phyloP scores from a whole-genome alignment of 352 stramenopile species.

The Phytopythium chamaehyphon region DNA sequence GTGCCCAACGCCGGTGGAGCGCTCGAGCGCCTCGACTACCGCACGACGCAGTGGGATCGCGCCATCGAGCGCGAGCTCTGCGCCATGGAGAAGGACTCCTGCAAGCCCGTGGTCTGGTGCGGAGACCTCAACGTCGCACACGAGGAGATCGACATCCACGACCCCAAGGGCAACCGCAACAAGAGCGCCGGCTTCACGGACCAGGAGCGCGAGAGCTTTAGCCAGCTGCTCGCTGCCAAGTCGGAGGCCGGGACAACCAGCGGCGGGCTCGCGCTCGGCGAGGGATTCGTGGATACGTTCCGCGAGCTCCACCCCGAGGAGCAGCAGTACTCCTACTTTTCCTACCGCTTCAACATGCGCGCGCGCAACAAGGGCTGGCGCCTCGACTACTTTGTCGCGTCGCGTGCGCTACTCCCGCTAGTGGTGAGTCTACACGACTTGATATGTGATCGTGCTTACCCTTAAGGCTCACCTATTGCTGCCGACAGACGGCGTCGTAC shows the following conservation, averaged over 20 bases:
- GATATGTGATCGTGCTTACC: conserved; percentile 2
- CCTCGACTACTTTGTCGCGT: conserved; percentile 83
- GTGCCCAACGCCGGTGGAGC: conserved; percentile 73
- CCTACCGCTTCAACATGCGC: conserved; percentile 73
- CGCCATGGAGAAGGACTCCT: conserved; percentile 46
- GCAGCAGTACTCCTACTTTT: conserved; percentile 78
- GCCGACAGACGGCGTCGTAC: conserved; percentile 39
- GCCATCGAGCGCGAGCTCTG: conserved; percentile 68
- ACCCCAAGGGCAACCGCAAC: conserved; percentile 78
- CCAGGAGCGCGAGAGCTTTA: conserved; percentile 74
- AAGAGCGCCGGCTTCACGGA: conserved; percentile 79
- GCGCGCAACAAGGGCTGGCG: conserved; percentile 87
- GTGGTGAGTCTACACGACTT: conserved; percentile 40
- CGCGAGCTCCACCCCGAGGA: conserved; percentile 57
- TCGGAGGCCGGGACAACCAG: background rate
- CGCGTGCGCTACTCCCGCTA: conserved; percentile 39
- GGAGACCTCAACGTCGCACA: conserved; percentile 84
- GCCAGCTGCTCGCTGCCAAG: conserved; percentile 34
- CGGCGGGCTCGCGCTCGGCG: background rate
- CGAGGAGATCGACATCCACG: conserved; percentile 87
- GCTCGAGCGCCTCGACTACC: conserved; percentile 67
- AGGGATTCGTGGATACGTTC: conserved; percentile 75
- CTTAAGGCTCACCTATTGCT: conserved; percentile 9
- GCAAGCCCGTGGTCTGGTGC: conserved; percentile 82
- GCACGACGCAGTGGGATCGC: conserved; percentile 74